Percentiles rank a stretch among this genome's conserved stretches.
Evolutionary conservation across 1,139 yeast genomes (phyloP).

Genomic region (Suhomyces ambrosiae): DNA sequence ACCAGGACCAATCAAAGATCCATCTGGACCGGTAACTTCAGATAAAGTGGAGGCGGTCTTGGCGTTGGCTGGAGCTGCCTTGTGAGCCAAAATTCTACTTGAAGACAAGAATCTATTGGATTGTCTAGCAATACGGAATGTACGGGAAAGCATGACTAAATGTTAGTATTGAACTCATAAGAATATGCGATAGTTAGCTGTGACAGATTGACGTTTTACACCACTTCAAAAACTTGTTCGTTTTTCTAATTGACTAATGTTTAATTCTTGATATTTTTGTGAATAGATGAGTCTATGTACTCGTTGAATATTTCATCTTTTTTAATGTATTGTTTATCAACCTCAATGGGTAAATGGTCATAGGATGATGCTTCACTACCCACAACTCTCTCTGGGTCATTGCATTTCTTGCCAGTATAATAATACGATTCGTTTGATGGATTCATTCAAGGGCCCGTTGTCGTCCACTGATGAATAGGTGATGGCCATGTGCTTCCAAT

Average conservation of each 20-base stretch:
- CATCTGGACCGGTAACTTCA: slow-evolving; percentile 78
- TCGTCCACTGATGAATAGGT: too few species aligned
- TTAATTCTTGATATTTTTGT: neutral
- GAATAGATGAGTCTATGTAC: neutral
- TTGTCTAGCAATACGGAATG: slow-evolving; percentile 43
- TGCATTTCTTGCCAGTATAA: too few species aligned
- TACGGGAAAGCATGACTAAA: slow-evolving; percentile 42
- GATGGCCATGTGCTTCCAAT: too few species aligned
- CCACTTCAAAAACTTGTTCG: too few species aligned
- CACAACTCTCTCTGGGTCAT: too few species aligned
- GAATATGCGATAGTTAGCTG: too few species aligned
- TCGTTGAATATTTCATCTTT: too few species aligned
- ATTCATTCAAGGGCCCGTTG: neutral
- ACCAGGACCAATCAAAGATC: slow-evolving; percentile 85
- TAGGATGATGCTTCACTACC: too few species aligned
- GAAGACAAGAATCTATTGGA: slow-evolving; percentile 45
- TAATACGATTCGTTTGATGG: too few species aligned
- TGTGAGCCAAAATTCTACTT: slow-evolving; percentile 33
- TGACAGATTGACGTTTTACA: too few species aligned
- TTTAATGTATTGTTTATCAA: too few species aligned
- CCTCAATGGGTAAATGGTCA: too few species aligned
- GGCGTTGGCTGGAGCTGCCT: slow-evolving; percentile 20
- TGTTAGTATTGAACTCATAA: slow-evolving; percentile 31
- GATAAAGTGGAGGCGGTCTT: slow-evolving; percentile 70
- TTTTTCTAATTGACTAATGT: neutral